phyloP scores from a whole-genome alignment of 495 filamentous ascomycete species.

The Penicillium angulare region DNA sequence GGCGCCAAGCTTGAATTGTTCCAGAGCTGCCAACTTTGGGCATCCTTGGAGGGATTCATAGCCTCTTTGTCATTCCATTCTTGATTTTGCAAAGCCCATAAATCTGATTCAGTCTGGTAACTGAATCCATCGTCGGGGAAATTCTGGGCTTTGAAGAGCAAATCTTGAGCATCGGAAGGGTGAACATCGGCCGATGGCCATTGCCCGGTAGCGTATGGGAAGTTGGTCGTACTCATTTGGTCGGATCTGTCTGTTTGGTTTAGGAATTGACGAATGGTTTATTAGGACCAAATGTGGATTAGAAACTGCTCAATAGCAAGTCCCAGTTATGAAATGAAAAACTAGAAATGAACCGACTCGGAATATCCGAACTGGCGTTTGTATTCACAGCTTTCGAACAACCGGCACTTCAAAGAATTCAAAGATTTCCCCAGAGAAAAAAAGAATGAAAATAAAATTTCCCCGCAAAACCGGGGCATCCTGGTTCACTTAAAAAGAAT shows the following conservation, averaged over 20 bases:
- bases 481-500: conserved; percentile 5
- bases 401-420: too few species aligned
- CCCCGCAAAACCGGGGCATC: conserved; percentile 22
- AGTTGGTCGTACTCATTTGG: neutral
- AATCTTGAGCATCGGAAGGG: neutral
- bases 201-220: neutral
- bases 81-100: conserved; percentile 1
- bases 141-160: neutral
- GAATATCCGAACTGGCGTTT: too few species aligned
- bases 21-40: conserved; percentile 2
- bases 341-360: too few species aligned
- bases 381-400: too few species aligned
- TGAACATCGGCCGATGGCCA: neutral
- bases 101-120: neutral
- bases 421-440: neutral
- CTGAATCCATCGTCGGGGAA: neutral
- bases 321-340: too few species aligned
- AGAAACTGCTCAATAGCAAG: too few species aligned
- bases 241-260: too few species aligned
- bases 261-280: too few species aligned
- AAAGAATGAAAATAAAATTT: neutral
- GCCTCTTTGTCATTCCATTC: conserved; percentile 5
- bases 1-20: neutral
- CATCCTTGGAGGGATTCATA: neutral
- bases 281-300: too few species aligned